Evolutionary conservation across 2,329 filamentous ascomycete species (phyloP).

Genomic region (Plenodomus tracheiphilus): DNA sequence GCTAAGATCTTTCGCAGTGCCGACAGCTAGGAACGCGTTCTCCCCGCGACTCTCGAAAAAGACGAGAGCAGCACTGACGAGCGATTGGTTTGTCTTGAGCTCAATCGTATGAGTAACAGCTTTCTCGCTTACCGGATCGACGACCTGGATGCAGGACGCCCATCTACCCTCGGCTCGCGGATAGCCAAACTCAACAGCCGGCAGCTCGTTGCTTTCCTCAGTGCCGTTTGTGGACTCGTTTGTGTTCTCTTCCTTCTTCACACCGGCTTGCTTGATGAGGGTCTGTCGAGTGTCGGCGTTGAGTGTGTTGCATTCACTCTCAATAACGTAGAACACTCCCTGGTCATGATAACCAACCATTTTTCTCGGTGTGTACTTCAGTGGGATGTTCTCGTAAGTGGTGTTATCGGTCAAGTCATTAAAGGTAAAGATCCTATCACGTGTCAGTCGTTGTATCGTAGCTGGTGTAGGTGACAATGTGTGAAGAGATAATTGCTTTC

Average conservation of each 20-base stretch:
- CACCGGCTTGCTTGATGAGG: slow-evolving; percentile 69
- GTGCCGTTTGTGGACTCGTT: slow-evolving; percentile 38
- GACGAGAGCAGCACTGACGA: slow-evolving; percentile 81
- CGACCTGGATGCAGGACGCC: slow-evolving; percentile 92
- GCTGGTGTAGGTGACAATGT: not conserved
- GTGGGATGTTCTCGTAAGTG: slow-evolving; percentile 80
- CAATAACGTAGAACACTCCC: slow-evolving; percentile 89
- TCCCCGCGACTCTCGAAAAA: slow-evolving; percentile 81
- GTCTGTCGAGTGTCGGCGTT: slow-evolving; percentile 76
- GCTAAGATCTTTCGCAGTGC: slow-evolving; percentile 87
- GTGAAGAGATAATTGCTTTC: slow-evolving; percentile 52
- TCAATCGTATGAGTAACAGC: slow-evolving; percentile 76
- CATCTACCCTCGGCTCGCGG: slow-evolving; percentile 82
- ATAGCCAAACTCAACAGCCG: slow-evolving; percentile 85
- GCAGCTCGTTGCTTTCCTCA: slow-evolving; percentile 57
- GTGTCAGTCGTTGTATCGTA: slow-evolving; percentile 12
- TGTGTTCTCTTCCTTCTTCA: slow-evolving; percentile 17
- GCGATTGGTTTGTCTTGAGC: slow-evolving; percentile 86
- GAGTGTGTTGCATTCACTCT: slow-evolving; percentile 90
- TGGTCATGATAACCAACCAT: slow-evolving; percentile 87
- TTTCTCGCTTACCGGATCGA: slow-evolving; percentile 77
- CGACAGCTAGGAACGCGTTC: slow-evolving; percentile 89
- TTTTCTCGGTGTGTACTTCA: slow-evolving; percentile 87
- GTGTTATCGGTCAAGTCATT: slow-evolving; percentile 84
- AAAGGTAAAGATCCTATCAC: slow-evolving; percentile 78